phyloP scores from a whole-genome alignment of 331 rosid species.

The Malus hybrid region DNA sequence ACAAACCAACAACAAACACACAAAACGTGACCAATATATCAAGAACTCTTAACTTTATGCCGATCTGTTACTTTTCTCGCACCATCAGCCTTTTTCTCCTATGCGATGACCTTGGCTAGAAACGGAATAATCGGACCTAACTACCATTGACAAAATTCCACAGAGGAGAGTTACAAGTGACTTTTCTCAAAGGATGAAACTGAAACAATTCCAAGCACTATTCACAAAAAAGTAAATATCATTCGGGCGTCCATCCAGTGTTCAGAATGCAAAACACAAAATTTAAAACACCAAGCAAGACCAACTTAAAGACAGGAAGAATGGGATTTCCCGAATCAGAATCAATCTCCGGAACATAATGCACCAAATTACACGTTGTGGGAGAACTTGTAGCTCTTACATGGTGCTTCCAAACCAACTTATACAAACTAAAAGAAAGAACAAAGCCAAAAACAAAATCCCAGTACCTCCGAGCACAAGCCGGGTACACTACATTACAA shows the following conservation, averaged over 20 bases:
- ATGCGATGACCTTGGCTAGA: not conserved
- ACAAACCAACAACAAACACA: not conserved
- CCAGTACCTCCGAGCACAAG: not conserved
- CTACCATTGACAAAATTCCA: not conserved
- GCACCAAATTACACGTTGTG: not conserved
- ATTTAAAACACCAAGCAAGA: not conserved
- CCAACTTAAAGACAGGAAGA: not conserved
- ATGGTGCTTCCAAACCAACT: not conserved
- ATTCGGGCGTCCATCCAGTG: not conserved
- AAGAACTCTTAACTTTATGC: not conserved
- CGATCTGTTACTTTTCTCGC: not conserved
- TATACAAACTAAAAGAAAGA: not conserved
- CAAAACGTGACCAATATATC: not conserved
- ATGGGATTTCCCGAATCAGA: not conserved
- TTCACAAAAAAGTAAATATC: not conserved
- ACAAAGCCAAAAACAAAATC: not conserved
- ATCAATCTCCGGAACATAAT: not conserved
- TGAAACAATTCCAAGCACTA: not conserved
- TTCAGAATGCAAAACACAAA: not conserved
- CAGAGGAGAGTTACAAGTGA: not conserved
- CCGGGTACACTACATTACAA: not conserved
- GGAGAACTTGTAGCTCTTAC: not conserved
- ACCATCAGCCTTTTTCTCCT: not conserved
- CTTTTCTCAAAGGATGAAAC: not conserved
- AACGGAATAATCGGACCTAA: not conserved